A percentile compares a stretch with the other conserved stretches of the same genome.
Conservation (phyloP, 1,284 basidiomycete species). For the Trichosporon coremiiforme region DNA sequence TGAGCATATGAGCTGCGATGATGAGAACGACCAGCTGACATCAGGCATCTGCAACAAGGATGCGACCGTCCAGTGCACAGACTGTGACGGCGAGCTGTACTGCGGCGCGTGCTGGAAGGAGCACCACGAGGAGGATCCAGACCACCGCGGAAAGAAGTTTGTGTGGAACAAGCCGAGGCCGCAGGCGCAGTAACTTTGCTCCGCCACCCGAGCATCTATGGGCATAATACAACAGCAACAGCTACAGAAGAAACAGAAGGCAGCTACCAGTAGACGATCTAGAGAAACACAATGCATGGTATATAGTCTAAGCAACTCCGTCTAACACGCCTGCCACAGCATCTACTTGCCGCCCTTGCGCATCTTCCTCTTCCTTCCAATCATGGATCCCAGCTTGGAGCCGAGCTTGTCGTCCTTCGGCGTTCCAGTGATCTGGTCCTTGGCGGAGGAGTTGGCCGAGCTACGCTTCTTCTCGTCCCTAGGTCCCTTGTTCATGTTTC, state of each 20-base stretch:
- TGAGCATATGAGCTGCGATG: too few species aligned
- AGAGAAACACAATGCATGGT: conserved; percentile 17
- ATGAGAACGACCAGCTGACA: conserved; percentile 14
- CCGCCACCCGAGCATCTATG: too few species aligned
- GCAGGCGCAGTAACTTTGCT: not conserved
- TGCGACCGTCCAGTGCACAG: conserved; percentile 46
- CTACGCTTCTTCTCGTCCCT: conserved; percentile 23
- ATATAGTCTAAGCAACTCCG: not conserved
- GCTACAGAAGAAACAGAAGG: too few species aligned
- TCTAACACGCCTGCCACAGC: not conserved
- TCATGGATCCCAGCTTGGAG: conserved; percentile 52
- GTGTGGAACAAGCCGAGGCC: conserved; percentile 16
- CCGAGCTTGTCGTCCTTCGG: conserved; percentile 46
- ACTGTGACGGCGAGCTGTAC: conserved; percentile 52
- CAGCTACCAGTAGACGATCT: not conserved
- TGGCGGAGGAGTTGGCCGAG: conserved; percentile 12
- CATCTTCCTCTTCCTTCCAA: conserved; percentile 56
- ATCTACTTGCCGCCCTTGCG: conserved; percentile 24
- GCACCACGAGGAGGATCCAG: conserved; percentile 21
- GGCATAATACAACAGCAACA: too few species aligned
- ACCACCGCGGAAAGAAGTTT: conserved; percentile 23
- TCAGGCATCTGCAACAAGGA: conserved; percentile 53
- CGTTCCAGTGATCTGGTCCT: conserved; percentile 17
- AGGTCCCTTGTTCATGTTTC: conserved; percentile 24
- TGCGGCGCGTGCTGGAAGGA: conserved; percentile 50